Percentiles rank a stretch among this genome's conserved stretches.
Evolutionary conservation across 1,139 yeast genomes (phyloP).

Genomic region (Pichia sp.): DNA sequence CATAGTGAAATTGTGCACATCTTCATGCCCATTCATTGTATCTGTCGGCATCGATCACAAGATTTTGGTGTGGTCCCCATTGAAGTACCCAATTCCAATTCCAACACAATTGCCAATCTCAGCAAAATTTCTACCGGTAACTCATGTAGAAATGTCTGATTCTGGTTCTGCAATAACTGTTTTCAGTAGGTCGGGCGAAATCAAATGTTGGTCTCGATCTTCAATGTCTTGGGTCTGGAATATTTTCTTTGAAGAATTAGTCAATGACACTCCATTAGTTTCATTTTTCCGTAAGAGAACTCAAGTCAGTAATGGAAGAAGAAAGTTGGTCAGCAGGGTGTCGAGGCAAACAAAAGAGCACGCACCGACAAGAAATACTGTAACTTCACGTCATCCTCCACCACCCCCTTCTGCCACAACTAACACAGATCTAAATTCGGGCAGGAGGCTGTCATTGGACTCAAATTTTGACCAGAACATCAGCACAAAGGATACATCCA

Average conservation of each 20-base stretch:
- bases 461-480: constrained; percentile 30
- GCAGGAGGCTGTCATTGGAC: constrained; percentile 29
- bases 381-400: neutral
- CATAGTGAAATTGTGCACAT: constrained; percentile 53
- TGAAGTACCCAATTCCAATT: constrained; percentile 42
- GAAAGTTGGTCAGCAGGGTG: constrained; percentile 16
- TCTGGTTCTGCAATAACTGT: constrained; percentile 59
- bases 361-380: neutral
- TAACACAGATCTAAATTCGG: constrained; percentile 1
- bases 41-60: constrained; percentile 72
- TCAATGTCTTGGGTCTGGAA: constrained; percentile 54
- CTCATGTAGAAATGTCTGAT: constrained; percentile 54
- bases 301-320: constrained; percentile 8
- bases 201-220: constrained; percentile 57
- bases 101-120: constrained; percentile 42
- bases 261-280: constrained; percentile 42
- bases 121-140: constrained; percentile 63
- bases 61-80: constrained; percentile 71
- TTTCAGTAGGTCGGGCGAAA: constrained; percentile 46
- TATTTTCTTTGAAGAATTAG: constrained; percentile 32
- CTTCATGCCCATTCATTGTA: constrained; percentile 56
- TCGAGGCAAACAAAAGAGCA: neutral
- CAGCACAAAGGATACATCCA: constrained; percentile 21
- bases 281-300: constrained; percentile 51
- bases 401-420: neutral